A percentile compares a stretch with the other conserved stretches of the same genome.
Evolutionary conservation across 345 rosid genomes (phyloP).

Genomic region (Citrus mangshanensis): DNA sequence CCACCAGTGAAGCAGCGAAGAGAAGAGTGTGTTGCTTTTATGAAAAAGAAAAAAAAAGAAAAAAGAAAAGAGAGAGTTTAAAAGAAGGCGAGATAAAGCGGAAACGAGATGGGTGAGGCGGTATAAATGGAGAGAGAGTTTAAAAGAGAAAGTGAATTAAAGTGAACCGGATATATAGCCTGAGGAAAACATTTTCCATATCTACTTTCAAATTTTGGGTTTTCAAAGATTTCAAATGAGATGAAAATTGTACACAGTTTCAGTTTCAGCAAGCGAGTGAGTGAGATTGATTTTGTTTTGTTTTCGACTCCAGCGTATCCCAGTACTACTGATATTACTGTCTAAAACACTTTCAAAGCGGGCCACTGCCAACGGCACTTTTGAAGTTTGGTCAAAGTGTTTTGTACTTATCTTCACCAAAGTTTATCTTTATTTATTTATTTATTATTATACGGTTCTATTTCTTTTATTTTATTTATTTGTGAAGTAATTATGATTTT

Average conservation of each 20-base stretch:
- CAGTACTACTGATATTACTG: not conserved
- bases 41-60: no score
- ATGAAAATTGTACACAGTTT: not conserved
- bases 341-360: not conserved
- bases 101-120: not conserved
- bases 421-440: no score
- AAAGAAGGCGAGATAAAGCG: not conserved
- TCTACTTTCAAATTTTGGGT: not conserved
- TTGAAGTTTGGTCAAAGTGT: not conserved
- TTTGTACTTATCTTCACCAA: not conserved
- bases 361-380: slow-evolving; percentile 1
- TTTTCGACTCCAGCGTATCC: not conserved
- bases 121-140: not conserved
- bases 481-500: no score
- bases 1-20: not conserved
- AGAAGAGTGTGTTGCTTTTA: not conserved
- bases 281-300: not conserved
- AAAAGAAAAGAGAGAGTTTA: not conserved
- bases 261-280: not conserved
- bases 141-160: not conserved
- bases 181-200: not conserved
- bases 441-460: not conserved
- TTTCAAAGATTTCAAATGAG: not conserved
- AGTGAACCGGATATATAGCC: not conserved
- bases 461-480: no score